Evolutionary conservation across 352 stramenopile genomes (phyloP).

Genomic region (Globisporangium cystogenes): DNA sequence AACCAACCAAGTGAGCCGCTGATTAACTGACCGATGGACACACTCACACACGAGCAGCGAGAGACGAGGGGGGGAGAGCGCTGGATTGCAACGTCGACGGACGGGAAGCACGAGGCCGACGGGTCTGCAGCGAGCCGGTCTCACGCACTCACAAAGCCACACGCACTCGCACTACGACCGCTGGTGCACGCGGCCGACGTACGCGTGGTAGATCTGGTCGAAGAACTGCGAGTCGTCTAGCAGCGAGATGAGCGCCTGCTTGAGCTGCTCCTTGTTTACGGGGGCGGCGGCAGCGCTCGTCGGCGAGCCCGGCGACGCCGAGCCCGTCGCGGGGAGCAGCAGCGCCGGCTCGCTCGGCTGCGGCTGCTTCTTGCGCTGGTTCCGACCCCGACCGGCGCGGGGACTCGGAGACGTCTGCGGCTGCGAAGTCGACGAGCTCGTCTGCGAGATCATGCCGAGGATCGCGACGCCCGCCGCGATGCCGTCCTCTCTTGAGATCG

Average conservation of each 20-base stretch:
- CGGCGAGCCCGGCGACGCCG: slow-evolving; percentile 1
- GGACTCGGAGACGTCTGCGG: slow-evolving; percentile 6
- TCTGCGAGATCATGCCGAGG: slow-evolving; percentile 75
- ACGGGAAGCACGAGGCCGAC: not conserved
- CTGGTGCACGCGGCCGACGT: slow-evolving; percentile 59
- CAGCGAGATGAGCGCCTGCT: slow-evolving; percentile 75
- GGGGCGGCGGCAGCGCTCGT: slow-evolving; percentile 8
- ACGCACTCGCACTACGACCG: slow-evolving; percentile 21
- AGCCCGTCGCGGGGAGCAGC: slow-evolving; percentile 7
- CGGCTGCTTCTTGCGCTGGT: slow-evolving; percentile 24
- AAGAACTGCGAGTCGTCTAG: slow-evolving; percentile 83
- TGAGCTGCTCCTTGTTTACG: slow-evolving; percentile 84
- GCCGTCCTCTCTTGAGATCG: slow-evolving; percentile 73
- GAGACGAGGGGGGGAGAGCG: not conserved
- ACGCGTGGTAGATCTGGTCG: slow-evolving; percentile 86
- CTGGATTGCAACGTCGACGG: not conserved
- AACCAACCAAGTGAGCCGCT: not conserved
- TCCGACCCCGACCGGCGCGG: slow-evolving; percentile 2
- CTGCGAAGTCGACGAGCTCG: slow-evolving; percentile 10
- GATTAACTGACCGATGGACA: not conserved
- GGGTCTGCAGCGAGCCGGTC: not conserved
- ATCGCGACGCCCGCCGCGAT: slow-evolving; percentile 79
- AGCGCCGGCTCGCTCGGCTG: slow-evolving; percentile 9
- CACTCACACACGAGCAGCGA: not conserved
- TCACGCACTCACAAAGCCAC: not conserved